phyloP scores from a whole-genome alignment of 352 stramenopile species.

The Phytophthora pseudosyringae region DNA sequence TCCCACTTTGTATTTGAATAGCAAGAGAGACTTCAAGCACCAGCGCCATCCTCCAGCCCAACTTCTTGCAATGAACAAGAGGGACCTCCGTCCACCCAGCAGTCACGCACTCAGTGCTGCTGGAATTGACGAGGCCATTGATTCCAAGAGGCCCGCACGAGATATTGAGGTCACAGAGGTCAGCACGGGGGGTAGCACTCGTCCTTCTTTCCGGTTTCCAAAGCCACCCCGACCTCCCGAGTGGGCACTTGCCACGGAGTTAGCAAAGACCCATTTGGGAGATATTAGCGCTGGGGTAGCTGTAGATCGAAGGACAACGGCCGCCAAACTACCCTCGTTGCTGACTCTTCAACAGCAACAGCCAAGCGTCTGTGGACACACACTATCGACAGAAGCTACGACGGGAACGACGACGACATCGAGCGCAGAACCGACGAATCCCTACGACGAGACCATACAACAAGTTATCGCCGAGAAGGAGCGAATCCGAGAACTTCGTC shows the following conservation, averaged over 20 bases:
- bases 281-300: neutral
- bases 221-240: neutral
- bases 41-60: neutral
- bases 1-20: neutral
- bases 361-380: neutral
- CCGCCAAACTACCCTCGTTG: no score
- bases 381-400: neutral
- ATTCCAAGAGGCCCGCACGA: neutral
- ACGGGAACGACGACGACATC: neutral
- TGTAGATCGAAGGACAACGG: neutral
- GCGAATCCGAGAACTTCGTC: slow-evolving; percentile 4
- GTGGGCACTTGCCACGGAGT: neutral
- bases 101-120: neutral
- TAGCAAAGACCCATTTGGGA: slow-evolving; percentile 1
- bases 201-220: neutral
- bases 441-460: neutral
- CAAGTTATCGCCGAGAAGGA: neutral
- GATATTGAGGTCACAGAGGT: neutral
- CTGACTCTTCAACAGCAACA: neutral
- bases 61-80: neutral
- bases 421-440: neutral
- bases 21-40: neutral
- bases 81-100: neutral
- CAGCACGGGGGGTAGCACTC: neutral
- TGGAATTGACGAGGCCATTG: neutral